Evolutionary conservation across 176 grass and related monocot species (phyloP).

Genomic region (Zoysia japonica): DNA sequence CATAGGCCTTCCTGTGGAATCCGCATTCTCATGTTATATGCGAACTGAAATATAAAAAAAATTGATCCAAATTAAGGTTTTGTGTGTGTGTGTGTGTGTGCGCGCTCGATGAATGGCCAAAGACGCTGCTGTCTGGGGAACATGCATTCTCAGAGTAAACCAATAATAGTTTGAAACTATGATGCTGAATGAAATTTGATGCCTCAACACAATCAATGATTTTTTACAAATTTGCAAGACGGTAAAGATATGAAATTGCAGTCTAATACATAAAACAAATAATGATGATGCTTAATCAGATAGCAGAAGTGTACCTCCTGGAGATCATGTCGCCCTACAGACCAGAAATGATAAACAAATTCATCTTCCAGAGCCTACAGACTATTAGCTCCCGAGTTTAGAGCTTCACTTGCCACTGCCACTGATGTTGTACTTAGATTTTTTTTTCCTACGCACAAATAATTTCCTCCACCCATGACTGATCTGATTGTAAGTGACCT

Average conservation of each 20-base stretch:
- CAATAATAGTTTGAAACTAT: no score
- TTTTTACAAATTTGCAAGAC: no score
- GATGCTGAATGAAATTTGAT: no score
- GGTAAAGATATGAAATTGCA: no score
- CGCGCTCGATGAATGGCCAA: no score
- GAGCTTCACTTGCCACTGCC: slow-evolving; percentile 40
- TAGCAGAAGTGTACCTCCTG: no score
- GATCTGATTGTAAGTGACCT: slow-evolving; percentile 42
- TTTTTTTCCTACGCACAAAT: slow-evolving; percentile 46
- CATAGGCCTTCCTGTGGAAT: slow-evolving; percentile 62
- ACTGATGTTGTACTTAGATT: slow-evolving; percentile 3
- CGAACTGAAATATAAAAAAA: slow-evolving; percentile 64
- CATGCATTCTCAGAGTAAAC: no score
- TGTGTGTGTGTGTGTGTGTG: no score
- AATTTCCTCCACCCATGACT: slow-evolving; percentile 20
- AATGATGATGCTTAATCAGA: no score
- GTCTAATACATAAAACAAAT: no score
- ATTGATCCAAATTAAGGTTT: neutral
- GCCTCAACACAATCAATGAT: no score
- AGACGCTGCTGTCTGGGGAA: no score
- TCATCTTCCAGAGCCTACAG: slow-evolving; percentile 37
- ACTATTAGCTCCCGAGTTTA: slow-evolving; percentile 45
- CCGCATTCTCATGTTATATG: slow-evolving; percentile 96
- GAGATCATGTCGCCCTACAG: slow-evolving; percentile 18
- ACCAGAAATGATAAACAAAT: slow-evolving; percentile 29